Evolutionary conservation across 192 early-diverging fungal genomes (phyloP).

Genomic region (Linnemannia hyalina): DNA sequence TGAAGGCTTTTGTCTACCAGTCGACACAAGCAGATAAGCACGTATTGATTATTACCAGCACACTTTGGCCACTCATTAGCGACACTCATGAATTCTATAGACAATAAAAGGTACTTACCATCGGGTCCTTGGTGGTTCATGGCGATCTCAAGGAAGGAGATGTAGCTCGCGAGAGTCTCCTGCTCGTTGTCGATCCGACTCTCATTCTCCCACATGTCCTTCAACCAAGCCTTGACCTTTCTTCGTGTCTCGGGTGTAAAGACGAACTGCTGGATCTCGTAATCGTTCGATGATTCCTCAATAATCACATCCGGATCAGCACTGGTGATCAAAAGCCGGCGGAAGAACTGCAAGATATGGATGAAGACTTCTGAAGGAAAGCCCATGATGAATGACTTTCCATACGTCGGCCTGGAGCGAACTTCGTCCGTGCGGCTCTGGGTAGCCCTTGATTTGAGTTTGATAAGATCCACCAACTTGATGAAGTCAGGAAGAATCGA

Average conservation of each 20-base stretch:
- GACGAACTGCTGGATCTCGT: constrained; percentile 52
- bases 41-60: neutral
- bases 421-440: constrained; percentile 19
- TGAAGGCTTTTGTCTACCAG: constrained; percentile 71
- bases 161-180: constrained; percentile 61
- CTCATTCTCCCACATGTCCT: constrained; percentile 49
- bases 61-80: too few species aligned
- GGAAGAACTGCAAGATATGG: constrained; percentile 72
- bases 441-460: constrained; percentile 29
- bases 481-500: constrained; percentile 48
- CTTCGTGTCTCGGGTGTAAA: constrained; percentile 41
- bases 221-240: constrained; percentile 47
- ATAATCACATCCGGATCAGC: constrained; percentile 71
- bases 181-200: constrained; percentile 60
- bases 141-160: constrained; percentile 71
- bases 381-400: constrained; percentile 61
- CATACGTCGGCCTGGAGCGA: constrained; percentile 34
- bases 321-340: constrained; percentile 68
- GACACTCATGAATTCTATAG: neutral
- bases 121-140: constrained; percentile 60
- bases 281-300: constrained; percentile 60
- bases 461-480: constrained; percentile 54
- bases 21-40: neutral
- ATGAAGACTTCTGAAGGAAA: constrained; percentile 75
- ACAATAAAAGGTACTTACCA: constrained; percentile 9